Percentiles rank a stretch among this genome's conserved stretches.
Conservation (phyloP, 352 stramenopile genomes). For the Pythium volutum region DNA sequence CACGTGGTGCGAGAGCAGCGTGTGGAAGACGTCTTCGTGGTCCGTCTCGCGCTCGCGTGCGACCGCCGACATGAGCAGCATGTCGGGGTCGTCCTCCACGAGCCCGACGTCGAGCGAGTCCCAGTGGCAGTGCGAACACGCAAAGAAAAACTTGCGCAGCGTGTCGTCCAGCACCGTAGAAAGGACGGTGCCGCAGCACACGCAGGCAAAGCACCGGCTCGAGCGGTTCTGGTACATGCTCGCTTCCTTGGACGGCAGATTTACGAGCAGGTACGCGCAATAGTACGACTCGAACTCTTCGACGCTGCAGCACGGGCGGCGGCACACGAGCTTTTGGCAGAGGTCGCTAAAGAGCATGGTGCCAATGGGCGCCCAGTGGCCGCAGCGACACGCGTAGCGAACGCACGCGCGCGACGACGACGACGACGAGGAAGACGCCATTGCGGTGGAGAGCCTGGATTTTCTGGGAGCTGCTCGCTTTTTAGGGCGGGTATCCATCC, state of each 20-base stretch:
- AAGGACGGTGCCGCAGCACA: conserved; percentile 55
- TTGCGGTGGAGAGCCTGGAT: background rate
- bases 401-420: conserved; percentile 40
- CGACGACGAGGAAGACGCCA: too few species aligned
- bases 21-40: conserved; percentile 76
- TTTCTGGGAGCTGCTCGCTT: background rate
- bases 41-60: conserved; percentile 66
- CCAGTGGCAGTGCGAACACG: conserved; percentile 83
- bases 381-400: conserved; percentile 75
- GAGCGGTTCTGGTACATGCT: conserved; percentile 87
- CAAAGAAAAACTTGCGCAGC: conserved; percentile 67
- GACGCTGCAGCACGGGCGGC: conserved; percentile 59
- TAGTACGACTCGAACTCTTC: conserved; percentile 90
- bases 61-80: conserved; percentile 76
- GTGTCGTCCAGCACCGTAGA: conserved; percentile 67
- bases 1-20: conserved; percentile 56
- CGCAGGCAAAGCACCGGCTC: conserved; percentile 80
- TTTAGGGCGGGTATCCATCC: background rate
- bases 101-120: conserved; percentile 70
- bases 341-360: conserved; percentile 77
- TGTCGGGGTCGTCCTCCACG: conserved; percentile 77
- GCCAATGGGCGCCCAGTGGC: conserved; percentile 49
- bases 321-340: conserved; percentile 73
- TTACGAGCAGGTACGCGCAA: conserved; percentile 80
- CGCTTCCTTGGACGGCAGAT: conserved; percentile 86